Evolutionary conservation across 2,329 filamentous ascomycete genomes (phyloP).

Genomic region (Pyrenochaeta sp.): DNA sequence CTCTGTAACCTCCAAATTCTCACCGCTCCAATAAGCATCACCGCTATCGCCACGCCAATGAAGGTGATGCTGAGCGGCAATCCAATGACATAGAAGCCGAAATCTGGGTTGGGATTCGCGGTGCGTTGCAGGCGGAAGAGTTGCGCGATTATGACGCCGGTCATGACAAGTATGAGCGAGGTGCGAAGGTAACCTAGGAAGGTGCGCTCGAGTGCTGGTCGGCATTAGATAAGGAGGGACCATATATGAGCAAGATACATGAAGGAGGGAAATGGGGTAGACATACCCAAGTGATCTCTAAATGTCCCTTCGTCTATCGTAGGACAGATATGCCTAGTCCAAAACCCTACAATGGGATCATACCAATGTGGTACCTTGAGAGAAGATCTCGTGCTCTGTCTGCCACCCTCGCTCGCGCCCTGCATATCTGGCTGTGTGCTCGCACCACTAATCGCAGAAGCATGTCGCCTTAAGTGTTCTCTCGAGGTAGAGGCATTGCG

Average conservation of each 20-base stretch:
- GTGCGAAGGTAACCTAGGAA: slow-evolving; percentile 78
- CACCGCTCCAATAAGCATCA: slow-evolving; percentile 63
- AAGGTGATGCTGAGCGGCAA: slow-evolving; percentile 65
- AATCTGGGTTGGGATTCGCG: slow-evolving; percentile 51
- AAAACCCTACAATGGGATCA: slow-evolving; percentile 53
- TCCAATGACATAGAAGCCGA: slow-evolving; percentile 69
- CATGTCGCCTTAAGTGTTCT: slow-evolving; percentile 5
- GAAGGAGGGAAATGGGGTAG: background rate
- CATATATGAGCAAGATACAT: background rate
- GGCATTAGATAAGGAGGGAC: slow-evolving; percentile 12
- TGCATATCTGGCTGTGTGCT: slow-evolving; percentile 10
- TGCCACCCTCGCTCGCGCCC: background rate
- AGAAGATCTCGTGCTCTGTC: slow-evolving; percentile 3
- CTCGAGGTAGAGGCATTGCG: slow-evolving; percentile 16
- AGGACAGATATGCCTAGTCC: slow-evolving; percentile 60
- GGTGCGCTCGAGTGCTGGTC: slow-evolving; percentile 74
- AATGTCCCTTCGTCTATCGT: slow-evolving; percentile 60
- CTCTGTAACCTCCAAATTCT: slow-evolving; percentile 70
- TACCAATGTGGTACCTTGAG: slow-evolving; percentile 42
- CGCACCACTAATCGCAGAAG: slow-evolving; percentile 9
- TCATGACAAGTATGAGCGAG: slow-evolving; percentile 72
- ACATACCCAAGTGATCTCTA: slow-evolving; percentile 66
- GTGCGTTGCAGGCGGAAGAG: slow-evolving; percentile 69
- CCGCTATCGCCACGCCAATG: slow-evolving; percentile 58
- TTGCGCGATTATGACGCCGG: slow-evolving; percentile 72